A percentile compares a stretch with the other conserved stretches of the same genome.
Conservation (phyloP, 257 asterid genomes). For the Fraxinus anomala region DNA sequence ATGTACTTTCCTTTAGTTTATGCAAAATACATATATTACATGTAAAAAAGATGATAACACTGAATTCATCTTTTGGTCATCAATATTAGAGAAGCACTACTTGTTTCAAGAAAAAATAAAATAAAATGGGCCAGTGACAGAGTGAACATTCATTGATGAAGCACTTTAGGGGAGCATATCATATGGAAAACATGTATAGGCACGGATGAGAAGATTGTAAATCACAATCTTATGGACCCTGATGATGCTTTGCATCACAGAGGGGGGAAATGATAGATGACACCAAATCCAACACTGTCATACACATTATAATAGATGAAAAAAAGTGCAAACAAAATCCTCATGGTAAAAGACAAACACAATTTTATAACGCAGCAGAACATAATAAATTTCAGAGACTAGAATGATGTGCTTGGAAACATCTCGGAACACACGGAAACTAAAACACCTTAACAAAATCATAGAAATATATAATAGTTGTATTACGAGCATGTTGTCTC, state of each 20-base stretch:
- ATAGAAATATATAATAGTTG: neutral
- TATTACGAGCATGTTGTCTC: neutral
- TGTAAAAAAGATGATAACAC: constrained; percentile 3
- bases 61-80: neutral
- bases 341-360: constrained; percentile 3
- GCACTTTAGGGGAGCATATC: constrained; percentile 1
- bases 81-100: neutral
- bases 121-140: neutral
- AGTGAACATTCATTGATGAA: constrained; percentile 16
- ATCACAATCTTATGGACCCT: neutral
- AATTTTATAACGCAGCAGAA: neutral
- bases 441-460: neutral
- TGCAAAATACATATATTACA: constrained; percentile 14
- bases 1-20: constrained; percentile 26
- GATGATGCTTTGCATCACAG: constrained; percentile 3
- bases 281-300: neutral
- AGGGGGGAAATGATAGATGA: neutral
- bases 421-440: neutral
- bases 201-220: constrained; percentile 5
- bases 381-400: neutral
- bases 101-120: neutral
- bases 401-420: neutral
- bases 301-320: neutral
- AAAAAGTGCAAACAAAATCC: constrained; percentile 13
- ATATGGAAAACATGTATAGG: constrained; percentile 15